Conservation (phyloP, 108 stramenopile species). For the Stephanodiscus minutulus region DNA sequence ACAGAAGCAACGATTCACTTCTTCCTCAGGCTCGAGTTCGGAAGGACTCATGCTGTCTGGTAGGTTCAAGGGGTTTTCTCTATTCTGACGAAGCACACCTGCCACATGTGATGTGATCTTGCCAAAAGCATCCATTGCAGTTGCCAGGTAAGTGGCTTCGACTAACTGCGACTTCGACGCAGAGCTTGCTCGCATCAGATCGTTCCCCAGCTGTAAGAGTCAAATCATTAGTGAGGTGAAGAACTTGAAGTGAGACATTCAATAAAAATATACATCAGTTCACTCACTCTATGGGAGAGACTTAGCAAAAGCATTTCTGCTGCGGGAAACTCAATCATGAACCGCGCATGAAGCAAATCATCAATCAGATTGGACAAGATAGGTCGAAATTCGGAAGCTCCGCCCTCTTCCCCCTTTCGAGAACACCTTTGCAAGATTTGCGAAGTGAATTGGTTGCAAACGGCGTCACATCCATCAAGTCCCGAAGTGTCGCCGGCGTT, state of each 20-base stretch:
- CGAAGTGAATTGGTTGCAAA: conserved; percentile 64
- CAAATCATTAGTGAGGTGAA: not conserved
- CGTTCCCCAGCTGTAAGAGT: conserved; percentile 43
- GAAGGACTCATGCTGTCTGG: conserved; percentile 34
- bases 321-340: conserved; percentile 88
- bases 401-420: conserved; percentile 85
- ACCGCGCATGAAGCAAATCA: conserved; percentile 77
- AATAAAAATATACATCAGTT: conserved; percentile 4
- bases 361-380: conserved; percentile 86
- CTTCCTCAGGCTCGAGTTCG: conserved; percentile 35
- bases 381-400: conserved; percentile 87
- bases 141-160: conserved; percentile 78
- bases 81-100: conserved; percentile 46
- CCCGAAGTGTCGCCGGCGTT: conserved; percentile 58
- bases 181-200: conserved; percentile 64
- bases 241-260: not conserved
- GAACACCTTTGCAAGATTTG: conserved; percentile 72
- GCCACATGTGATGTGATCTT: conserved; percentile 82
- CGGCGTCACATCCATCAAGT: conserved; percentile 53
- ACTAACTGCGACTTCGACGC: conserved; percentile 31
- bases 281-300: conserved; percentile 44
- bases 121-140: conserved; percentile 86
- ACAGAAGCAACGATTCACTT: conserved; percentile 77
- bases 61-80: conserved; percentile 58
- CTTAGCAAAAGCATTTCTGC: conserved; percentile 86